Percentiles rank a stretch among this genome's conserved stretches.
phyloP scores from a whole-genome alignment of 352 stramenopile genomes.

The Plasmopara muralis region DNA sequence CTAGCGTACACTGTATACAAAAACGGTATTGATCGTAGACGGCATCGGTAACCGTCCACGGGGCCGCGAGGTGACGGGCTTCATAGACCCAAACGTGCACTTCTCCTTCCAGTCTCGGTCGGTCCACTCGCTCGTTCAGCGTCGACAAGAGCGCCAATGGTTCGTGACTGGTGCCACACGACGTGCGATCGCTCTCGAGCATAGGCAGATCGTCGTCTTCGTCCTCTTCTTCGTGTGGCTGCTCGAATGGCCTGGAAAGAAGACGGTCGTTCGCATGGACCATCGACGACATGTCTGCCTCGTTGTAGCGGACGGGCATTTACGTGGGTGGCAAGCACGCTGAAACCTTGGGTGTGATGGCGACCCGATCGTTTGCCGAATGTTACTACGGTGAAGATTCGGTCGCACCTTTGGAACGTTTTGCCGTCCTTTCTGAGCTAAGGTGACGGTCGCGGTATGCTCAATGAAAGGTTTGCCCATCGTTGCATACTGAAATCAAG shows the following conservation, averaged over 20 bases:
- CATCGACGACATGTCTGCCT: too few species aligned
- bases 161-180: slow-evolving; percentile 9
- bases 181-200: slow-evolving; percentile 25
- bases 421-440: too few species aligned
- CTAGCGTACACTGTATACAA: slow-evolving; percentile 33
- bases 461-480: too few species aligned
- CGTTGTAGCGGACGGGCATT: too few species aligned
- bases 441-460: too few species aligned
- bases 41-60: slow-evolving; percentile 34
- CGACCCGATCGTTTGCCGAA: too few species aligned
- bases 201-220: slow-evolving; percentile 28
- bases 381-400: too few species aligned
- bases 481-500: too few species aligned
- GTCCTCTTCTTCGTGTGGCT: slow-evolving; percentile 15
- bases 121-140: slow-evolving; percentile 11
- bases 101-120: slow-evolving; percentile 24
- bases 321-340: too few species aligned
- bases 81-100: slow-evolving; percentile 53
- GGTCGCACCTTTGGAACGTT: too few species aligned
- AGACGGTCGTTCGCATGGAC: too few species aligned
- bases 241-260: neutral
- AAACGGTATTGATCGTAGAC: slow-evolving; percentile 45
- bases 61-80: slow-evolving; percentile 29
- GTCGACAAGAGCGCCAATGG: slow-evolving; percentile 11
- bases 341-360: too few species aligned